Conservation (phyloP, 768 basidiomycete genomes). For the Clitopilus passeckerianus region DNA sequence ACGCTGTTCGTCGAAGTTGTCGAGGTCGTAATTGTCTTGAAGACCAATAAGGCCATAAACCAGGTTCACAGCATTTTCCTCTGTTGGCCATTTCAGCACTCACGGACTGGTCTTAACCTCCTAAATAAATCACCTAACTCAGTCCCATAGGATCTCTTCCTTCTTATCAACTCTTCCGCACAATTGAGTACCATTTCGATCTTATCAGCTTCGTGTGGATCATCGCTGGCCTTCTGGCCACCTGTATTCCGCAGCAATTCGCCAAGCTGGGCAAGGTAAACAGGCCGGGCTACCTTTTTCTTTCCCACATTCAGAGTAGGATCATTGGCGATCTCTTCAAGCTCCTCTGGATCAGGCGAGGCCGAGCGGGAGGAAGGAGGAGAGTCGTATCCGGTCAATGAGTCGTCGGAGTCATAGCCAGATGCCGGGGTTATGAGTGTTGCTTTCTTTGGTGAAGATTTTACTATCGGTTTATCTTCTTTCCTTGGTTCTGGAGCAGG, state of each 20-base stretch:
- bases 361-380: conserved; percentile 60
- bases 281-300: conserved; percentile 74
- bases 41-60: conserved; percentile 67
- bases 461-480: not conserved
- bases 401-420: conserved; percentile 77
- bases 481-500: not conserved
- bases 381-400: conserved; percentile 78
- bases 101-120: no score
- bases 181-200: conserved; percentile 75
- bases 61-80: conserved; percentile 86
- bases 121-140: conserved; percentile 67
- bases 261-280: conserved; percentile 85
- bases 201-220: conserved; percentile 64
- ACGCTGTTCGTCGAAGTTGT: conserved; percentile 69
- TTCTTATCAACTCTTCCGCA: conserved; percentile 81
- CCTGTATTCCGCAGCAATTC: conserved; percentile 65
- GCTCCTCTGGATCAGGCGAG: conserved; percentile 78
- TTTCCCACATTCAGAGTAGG: conserved; percentile 70
- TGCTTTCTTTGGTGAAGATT: conserved; percentile 12
- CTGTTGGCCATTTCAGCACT: conserved; percentile 32
- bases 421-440: conserved; percentile 14
- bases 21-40: conserved; percentile 82
- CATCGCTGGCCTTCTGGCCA: conserved; percentile 45
- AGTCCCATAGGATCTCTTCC: conserved; percentile 79
- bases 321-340: conserved; percentile 81